Base-by-base conservation (phyloP, 345 rosid genomes). In the Boechera retrofracta region DNA sequence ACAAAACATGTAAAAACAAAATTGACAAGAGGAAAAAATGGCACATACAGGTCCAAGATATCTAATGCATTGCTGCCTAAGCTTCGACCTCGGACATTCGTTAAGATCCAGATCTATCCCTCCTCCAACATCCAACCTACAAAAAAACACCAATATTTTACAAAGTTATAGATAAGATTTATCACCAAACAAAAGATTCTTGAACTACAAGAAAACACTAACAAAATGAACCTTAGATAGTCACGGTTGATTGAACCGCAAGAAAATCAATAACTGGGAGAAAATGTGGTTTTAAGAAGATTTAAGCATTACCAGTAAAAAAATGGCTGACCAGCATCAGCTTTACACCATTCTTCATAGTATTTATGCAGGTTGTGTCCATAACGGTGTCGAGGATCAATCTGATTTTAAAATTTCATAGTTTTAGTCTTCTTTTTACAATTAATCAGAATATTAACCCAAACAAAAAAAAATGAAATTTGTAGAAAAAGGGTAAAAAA, bases 331-430 rank as follows among this genome's bases (percentile, higher is more conserved):
- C 94, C 91, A 72, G 95, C 87, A 61, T 86, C 89, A 45, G 84
- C 70, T 77, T 79, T 83, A 68, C 88, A 85, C 99, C 98, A 94
- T 64, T 82, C 92, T 44, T 88, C 86, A 18, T 86, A 92, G 81
- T 94, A 94, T n/a, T 16, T 12, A 83, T 90, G 95, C 80, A 92
- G 79, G 72, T 77, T 82, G 83, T 89, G 97, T 59, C 97, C 98
- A 74, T 90, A 94, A 4, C 97, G 89, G 69, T 94, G 98, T 69
- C 97, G 89, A 15, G 99, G 96, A 80, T 94, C 98, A 77, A 90
- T 92, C 98, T 94, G 69, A 67, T 33, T 33, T n/a, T 1, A 0
- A 29, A 39, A 1, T 10, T 29, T 42, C 13, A 31, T 61, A 67
- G 12, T n/a, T 3, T 41, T 41, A 33, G 9, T 52, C 44, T 57